These are phyloP conservation scores for Castanea sativa DNA, from an alignment of 306 rosid species.

Conservation along the genomic window DNA sequence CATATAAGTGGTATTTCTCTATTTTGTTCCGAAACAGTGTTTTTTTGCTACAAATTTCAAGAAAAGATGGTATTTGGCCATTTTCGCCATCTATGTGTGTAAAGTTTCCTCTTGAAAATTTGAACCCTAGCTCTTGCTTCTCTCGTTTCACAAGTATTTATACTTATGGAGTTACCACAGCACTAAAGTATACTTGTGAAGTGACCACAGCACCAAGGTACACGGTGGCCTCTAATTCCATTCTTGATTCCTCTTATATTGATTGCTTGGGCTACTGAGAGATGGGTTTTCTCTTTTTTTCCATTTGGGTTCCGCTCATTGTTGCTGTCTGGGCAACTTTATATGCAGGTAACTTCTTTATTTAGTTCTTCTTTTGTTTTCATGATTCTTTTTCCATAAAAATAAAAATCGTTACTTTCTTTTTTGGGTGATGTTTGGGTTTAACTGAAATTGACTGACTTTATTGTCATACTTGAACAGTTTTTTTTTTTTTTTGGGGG, in stretches of 20 bases:
- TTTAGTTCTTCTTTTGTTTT: neutral
- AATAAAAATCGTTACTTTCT: neutral
- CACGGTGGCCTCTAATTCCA: constrained; percentile 35
- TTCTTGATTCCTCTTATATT: constrained; percentile 60
- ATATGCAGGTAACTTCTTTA: constrained; percentile 53
- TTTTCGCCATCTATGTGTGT: too few relatives aligned
- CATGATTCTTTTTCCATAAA: neutral
- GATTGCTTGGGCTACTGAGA: constrained; percentile 73
- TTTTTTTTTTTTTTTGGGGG: too few relatives aligned
- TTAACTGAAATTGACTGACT: neutral
- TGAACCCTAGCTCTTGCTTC: too few relatives aligned
- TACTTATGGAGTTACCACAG: too few relatives aligned
- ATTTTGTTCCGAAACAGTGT: too few relatives aligned
- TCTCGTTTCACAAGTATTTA: fast-evolving
- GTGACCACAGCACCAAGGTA: too few relatives aligned
- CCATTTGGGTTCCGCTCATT: constrained; percentile 79
- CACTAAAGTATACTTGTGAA: too few relatives aligned
- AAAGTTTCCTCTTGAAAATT: too few relatives aligned
- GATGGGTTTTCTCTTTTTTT: constrained; percentile 71
- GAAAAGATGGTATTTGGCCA: too few relatives aligned
- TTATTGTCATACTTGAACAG: neutral
- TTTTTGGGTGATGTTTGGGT: neutral
- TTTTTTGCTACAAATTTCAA: too few relatives aligned
- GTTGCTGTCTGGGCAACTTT: constrained; percentile 71
- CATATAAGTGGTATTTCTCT: too few relatives aligned